Conservation (phyloP, 805 yeast genomes). For the Myxozyma udenii region DNA sequence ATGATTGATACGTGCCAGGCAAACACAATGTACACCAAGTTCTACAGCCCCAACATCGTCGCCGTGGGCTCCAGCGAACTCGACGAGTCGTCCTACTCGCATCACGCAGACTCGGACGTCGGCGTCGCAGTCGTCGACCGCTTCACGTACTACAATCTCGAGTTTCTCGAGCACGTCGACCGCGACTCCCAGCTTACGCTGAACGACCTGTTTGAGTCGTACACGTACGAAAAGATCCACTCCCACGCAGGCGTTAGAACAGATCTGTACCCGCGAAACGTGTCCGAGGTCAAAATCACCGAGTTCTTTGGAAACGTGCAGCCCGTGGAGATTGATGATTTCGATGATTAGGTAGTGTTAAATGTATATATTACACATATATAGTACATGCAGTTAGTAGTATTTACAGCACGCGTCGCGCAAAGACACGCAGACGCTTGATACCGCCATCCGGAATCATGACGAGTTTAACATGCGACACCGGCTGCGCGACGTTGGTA, state of each 20-base stretch:
- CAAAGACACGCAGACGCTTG: conserved; percentile 82
- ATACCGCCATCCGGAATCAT: conserved; percentile 98
- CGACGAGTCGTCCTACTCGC: conserved; percentile 90
- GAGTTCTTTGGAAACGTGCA: conserved; percentile 74
- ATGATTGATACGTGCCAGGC: conserved; percentile 99
- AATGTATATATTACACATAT: background rate
- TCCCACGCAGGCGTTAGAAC: conserved; percentile 91
- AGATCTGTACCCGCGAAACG: conserved; percentile 67
- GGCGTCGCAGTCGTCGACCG: conserved; percentile 98
- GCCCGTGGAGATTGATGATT: conserved; percentile 27
- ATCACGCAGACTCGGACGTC: conserved; percentile 89
- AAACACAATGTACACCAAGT: conserved; percentile 90
- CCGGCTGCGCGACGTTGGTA: conserved; percentile 40
- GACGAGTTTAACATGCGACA: conserved; percentile 70
- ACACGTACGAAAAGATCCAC: conserved; percentile 80
- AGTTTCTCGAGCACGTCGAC: conserved; percentile 77
- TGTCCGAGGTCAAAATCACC: conserved; percentile 69
- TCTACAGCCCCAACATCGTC: conserved; percentile 86
- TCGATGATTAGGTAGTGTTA: conserved; percentile 25
- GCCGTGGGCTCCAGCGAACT: conserved; percentile 88
- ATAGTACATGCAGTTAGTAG: too few relatives aligned
- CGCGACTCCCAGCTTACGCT: conserved; percentile 71
- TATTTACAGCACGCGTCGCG: conserved; percentile 39
- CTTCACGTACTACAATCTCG: conserved; percentile 88
- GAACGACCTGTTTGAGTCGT: conserved; percentile 79